A percentile compares a stretch with the other conserved stretches of the same genome.
phyloP scores from a whole-genome alignment of 768 basidiomycete species.

The Hericium alpestre region DNA sequence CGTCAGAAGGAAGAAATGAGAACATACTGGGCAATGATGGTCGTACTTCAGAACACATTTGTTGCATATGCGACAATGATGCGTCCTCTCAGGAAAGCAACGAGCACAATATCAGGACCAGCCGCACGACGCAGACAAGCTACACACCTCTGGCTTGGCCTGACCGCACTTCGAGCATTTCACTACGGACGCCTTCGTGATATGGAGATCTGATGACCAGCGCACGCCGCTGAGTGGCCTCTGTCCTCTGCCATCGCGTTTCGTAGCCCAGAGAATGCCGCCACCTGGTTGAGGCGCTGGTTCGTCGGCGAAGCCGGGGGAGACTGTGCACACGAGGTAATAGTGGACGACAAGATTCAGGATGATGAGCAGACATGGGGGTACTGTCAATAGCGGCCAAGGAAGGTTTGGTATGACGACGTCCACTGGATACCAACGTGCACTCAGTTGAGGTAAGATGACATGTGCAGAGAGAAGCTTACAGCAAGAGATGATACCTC shows the following conservation, averaged over 20 bases:
- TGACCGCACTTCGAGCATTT: slow-evolving; percentile 11
- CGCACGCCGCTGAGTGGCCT: slow-evolving; percentile 31
- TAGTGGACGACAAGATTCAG: slow-evolving; percentile 76
- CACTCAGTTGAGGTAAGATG: background rate
- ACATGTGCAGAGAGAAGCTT: background rate
- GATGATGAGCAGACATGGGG: slow-evolving; percentile 65
- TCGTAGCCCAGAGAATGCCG: slow-evolving; percentile 49
- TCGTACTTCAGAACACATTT: slow-evolving; percentile 84
- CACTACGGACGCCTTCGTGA: slow-evolving; percentile 36
- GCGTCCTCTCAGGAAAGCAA: slow-evolving; percentile 52
- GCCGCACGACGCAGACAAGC: background rate
- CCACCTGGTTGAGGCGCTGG: slow-evolving; percentile 30
- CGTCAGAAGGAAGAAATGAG: background rate
- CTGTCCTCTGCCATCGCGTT: slow-evolving; percentile 19
- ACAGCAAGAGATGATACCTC: slow-evolving; percentile 77
- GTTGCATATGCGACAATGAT: slow-evolving; percentile 89
- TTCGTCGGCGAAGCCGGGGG: slow-evolving; percentile 73
- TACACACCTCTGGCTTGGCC: slow-evolving; percentile 8
- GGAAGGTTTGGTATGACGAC: slow-evolving; percentile 62
- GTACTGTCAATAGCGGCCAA: slow-evolving; percentile 47
- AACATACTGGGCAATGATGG: slow-evolving; percentile 84
- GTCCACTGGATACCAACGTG: slow-evolving; percentile 44
- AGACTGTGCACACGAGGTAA: slow-evolving; percentile 69
- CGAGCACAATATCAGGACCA: background rate
- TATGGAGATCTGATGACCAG: slow-evolving; percentile 38